Percentiles rank a stretch among this genome's conserved stretches.
These are phyloP conservation scores for Teratosphaeria nubilosa DNA, from an alignment of 2,329 filamentous ascomycete genomes.

Conservation along the genomic window DNA sequence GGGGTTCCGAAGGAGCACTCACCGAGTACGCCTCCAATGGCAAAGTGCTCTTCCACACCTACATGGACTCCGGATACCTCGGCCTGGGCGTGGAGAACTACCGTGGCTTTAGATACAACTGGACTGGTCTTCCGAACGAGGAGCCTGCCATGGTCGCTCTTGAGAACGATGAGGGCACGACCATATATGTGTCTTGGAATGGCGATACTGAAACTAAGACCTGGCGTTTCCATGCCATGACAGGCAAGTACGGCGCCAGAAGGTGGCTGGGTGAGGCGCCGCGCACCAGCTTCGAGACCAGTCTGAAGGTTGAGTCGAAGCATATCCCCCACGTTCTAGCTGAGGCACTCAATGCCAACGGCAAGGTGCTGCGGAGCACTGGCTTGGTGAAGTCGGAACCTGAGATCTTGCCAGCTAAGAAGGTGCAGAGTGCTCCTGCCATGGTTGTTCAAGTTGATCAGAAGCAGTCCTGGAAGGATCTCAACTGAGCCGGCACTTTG, in stretches of 20 bases:
- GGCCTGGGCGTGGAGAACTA: constrained; percentile 35
- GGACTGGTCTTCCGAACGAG: constrained; percentile 32
- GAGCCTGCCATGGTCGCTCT: constrained; percentile 25
- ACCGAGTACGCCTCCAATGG: constrained; percentile 34
- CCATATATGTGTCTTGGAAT: constrained; percentile 43
- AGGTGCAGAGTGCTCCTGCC: neutral
- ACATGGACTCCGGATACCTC: constrained; percentile 22
- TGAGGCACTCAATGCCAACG: neutral
- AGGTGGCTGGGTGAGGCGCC: neutral
- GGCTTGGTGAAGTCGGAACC: neutral
- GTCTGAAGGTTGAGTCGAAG: neutral
- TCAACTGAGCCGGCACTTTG: neutral
- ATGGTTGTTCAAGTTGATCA: neutral
- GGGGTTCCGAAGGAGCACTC: constrained; percentile 34
- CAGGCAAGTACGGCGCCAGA: neutral
- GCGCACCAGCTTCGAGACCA: neutral
- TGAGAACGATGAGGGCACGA: constrained; percentile 13
- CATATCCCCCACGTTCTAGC: neutral
- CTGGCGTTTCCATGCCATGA: constrained; percentile 37
- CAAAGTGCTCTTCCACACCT: constrained; percentile 40
- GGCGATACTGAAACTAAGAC: constrained; percentile 33
- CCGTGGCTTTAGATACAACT: constrained; percentile 37
- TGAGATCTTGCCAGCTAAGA: neutral
- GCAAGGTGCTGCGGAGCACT: neutral
- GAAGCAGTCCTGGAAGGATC: neutral